Evolutionary conservation across 495 filamentous ascomycete species (phyloP).

Genomic region (Hypoxylon crocopeplum): DNA sequence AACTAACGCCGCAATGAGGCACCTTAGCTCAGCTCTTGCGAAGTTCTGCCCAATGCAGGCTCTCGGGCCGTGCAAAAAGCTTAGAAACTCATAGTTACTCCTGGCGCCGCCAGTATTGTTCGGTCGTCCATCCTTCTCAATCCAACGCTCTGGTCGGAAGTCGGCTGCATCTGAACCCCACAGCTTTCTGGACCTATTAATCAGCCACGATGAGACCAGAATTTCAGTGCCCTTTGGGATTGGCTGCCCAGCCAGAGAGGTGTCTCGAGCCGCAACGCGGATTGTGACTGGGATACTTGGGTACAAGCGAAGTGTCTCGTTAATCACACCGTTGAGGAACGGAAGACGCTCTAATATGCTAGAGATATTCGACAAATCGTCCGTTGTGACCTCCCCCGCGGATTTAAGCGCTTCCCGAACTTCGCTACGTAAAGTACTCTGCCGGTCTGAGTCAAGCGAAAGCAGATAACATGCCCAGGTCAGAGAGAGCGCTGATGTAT

Average conservation of each 20-base stretch:
- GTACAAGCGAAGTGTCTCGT: conserved; percentile 43
- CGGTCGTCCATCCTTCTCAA: conserved; percentile 64
- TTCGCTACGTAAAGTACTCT: conserved; percentile 47
- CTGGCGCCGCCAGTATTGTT: conserved; percentile 61
- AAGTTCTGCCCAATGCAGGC: conserved; percentile 87
- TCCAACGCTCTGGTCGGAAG: conserved; percentile 40
- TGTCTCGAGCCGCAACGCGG: conserved; percentile 63
- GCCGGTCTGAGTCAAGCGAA: conserved; percentile 45
- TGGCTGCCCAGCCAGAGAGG: conserved; percentile 59
- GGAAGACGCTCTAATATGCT: conserved; percentile 48
- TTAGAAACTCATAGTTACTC: conserved; percentile 65
- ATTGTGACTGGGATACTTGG: conserved; percentile 58
- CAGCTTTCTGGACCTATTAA: conserved; percentile 74
- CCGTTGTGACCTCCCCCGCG: conserved; percentile 42
- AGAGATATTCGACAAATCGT: conserved; percentile 49
- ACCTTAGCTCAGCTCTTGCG: conserved; percentile 50
- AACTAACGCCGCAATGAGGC: conserved; percentile 30
- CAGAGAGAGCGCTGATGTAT: conserved; percentile 57
- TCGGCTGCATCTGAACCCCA: conserved; percentile 30
- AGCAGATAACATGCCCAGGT: conserved; percentile 52
- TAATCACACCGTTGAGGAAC: conserved; percentile 45
- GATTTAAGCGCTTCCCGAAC: conserved; percentile 62
- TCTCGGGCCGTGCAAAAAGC: conserved; percentile 80
- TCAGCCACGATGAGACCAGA: conserved; percentile 57
- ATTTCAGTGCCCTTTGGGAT: conserved; percentile 58